Evolutionary conservation across 2,329 filamentous ascomycete species (phyloP).

Genomic region (Fusarium brevicatenulatum): DNA sequence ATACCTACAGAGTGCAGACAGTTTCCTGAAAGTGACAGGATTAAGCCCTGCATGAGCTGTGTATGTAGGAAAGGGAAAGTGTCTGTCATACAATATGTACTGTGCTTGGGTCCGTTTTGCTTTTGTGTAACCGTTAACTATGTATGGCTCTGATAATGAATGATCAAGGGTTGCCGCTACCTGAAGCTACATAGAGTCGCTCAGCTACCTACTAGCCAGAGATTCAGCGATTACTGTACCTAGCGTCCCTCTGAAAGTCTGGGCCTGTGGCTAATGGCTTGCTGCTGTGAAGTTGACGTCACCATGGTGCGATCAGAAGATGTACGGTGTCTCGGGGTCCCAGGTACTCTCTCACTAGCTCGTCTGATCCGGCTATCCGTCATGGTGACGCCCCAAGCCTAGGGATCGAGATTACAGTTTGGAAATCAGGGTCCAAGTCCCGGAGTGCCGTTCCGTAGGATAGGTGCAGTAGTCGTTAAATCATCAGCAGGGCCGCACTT

Average conservation of each 20-base stretch:
- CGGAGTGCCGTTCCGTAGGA: slow-evolving; percentile 31
- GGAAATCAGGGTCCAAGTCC: slow-evolving; percentile 46
- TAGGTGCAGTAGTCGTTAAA: slow-evolving; percentile 19
- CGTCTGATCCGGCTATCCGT: slow-evolving; percentile 35
- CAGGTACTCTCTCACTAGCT: slow-evolving; percentile 22
- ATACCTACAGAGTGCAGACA: slow-evolving; percentile 1
- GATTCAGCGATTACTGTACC: slow-evolving; percentile 6
- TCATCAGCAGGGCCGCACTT: slow-evolving; percentile 6
- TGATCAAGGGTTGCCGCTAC: slow-evolving; percentile 12
- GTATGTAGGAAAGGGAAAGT: not conserved
- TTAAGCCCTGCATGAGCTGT: slow-evolving; percentile 34
- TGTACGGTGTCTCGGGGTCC: slow-evolving; percentile 35
- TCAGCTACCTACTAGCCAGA: not conserved
- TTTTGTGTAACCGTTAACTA: slow-evolving; percentile 10
- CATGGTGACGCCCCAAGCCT: slow-evolving; percentile 39
- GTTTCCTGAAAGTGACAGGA: slow-evolving; percentile 16
- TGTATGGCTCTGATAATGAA: not conserved
- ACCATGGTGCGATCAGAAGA: slow-evolving; percentile 40
- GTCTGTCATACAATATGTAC: slow-evolving; percentile 11
- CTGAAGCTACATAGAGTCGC: slow-evolving; percentile 10
- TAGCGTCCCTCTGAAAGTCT: slow-evolving; percentile 14
- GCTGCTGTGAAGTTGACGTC: slow-evolving; percentile 40
- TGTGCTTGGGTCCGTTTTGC: slow-evolving; percentile 1
- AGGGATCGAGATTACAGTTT: slow-evolving; percentile 47
- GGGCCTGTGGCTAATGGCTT: slow-evolving; percentile 22